Evolutionary conservation across 2,329 filamentous ascomycete species (phyloP), one percentile per base, ranked within the genome.

Genomic region (Diaporthe destruens): DNA sequence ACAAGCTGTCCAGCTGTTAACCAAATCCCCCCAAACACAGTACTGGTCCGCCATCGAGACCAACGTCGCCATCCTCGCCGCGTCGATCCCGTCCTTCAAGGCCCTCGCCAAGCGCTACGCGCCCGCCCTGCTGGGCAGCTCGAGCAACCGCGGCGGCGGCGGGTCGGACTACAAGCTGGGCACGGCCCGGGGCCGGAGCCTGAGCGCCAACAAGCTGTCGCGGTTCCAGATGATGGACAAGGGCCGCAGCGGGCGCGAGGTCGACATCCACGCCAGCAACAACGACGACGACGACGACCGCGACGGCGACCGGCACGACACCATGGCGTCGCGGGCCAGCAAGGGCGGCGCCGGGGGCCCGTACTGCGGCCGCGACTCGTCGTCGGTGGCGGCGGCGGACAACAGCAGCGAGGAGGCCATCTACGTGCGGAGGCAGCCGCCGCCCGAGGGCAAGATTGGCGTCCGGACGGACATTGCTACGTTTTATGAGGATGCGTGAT

Each of bases 1-100:
- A n/a, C n/a, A n/a, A n/a, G n/a, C n/a, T n/a, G n/a, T n/a, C n/a
- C n/a, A n/a, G n/a, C n/a, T n/a, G n/a, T n/a, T n/a, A 12, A 66
- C 42, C 7, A 25, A 11, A 0, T 0, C 4, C 2, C 29, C 12
- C 6, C 7, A 0, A 1, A n/a, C 2, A 14, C 32, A 66, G 61
- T 84, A 85, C 76, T 81, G 80, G 80, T 80, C 79, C 18, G 76
- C 77, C 44, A 80, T 82, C 73, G 80, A 82, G 73, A 78, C 79
- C 65, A 82, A 82, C 72, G 76, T 81, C 36, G 81, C 78, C 16
- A 82, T 83, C 54, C 77, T 81, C 12, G 81, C 80, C 16, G 77
- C 80, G 11, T 83, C 80, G 3, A 79, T 82, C 36, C 80, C 81
- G 3, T 80, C 80, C 12, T 78, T 80, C 53, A 82, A 82, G 59